These are phyloP conservation scores for Fusarium brachygibbosum DNA, from an alignment of 2,329 filamentous ascomycete genomes.

Conservation along the genomic window DNA sequence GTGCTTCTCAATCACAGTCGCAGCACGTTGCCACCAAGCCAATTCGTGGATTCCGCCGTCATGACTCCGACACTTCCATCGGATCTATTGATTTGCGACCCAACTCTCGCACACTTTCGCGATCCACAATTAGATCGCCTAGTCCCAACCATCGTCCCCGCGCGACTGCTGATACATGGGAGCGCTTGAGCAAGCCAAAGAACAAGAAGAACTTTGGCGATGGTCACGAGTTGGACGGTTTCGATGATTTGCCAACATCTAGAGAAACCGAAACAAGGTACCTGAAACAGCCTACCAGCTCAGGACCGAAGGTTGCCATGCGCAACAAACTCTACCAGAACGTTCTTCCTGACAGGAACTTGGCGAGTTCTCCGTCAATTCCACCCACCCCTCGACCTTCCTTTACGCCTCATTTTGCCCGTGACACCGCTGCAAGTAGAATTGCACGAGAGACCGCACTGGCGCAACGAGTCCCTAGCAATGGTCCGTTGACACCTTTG, in stretches of 20 bases:
- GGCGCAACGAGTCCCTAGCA: slow-evolving; percentile 70
- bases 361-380: slow-evolving; percentile 65
- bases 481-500: slow-evolving; percentile 66
- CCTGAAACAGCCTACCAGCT: slow-evolving; percentile 80
- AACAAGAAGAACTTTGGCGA: slow-evolving; percentile 79
- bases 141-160: slow-evolving; percentile 65
- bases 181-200: slow-evolving; percentile 79
- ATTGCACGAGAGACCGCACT: slow-evolving; percentile 73
- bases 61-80: slow-evolving; percentile 81
- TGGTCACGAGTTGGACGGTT: slow-evolving; percentile 90
- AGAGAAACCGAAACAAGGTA: slow-evolving; percentile 84
- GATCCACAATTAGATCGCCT: slow-evolving; percentile 70
- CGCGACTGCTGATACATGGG: slow-evolving; percentile 66
- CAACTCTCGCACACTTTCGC: slow-evolving; percentile 69
- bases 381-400: slow-evolving; percentile 69
- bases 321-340: slow-evolving; percentile 71
- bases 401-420: slow-evolving; percentile 72
- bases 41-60: slow-evolving; percentile 79
- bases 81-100: slow-evolving; percentile 71
- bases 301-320: slow-evolving; percentile 73
- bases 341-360: slow-evolving; percentile 66
- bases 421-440: slow-evolving; percentile 74
- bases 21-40: slow-evolving; percentile 82
- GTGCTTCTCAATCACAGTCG: slow-evolving; percentile 78
- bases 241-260: slow-evolving; percentile 95